Base-by-base conservation (phyloP, 2,329 filamentous ascomycete genomes). In the Colletotrichum spinosum region DNA sequence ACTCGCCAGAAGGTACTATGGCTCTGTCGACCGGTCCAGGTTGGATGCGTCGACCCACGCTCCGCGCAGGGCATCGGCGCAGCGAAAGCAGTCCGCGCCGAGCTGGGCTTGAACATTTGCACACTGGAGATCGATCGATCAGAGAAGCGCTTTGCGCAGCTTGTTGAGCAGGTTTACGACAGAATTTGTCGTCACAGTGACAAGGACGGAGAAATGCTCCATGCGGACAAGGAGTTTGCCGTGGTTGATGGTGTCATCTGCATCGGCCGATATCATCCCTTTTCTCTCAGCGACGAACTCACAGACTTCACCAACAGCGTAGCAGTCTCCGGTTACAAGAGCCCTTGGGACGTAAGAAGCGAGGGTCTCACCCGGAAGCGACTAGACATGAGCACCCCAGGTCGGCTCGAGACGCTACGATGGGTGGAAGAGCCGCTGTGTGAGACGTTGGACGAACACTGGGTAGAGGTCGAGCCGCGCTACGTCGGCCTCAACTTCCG, bases 241-340 rank as follows among this genome's bases (percentile, higher is more conserved):
- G 58, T 61, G 3, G 38, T 41, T 39, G 10, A 52, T 8, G 59
- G 59, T 2, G 12, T 33, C n/a, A 34, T 62, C 25, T 55, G 50
- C 51, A 61, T 45, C 33, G 58, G 58, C 15, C 51, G 58, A 25
- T 73, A 72, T 45, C 71, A 74, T 15, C 70, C 72, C 1, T 71
- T 74, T 54, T 70, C 72, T 4, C 54, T 75, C 1, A 37, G 60
- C 1, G 64, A 73, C 7, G 71, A 72, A 49, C 25, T 74, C 6
- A 34, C 70, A 35, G 45, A 58, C 11, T 10, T 49, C 10, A 34
- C 15, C 10, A 49, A 49, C 33, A 11, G 10, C 10, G 39, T n/a
- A 1, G 12, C 37, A 25, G 50, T 15, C 3, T 34, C 50, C 9
- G 50, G 50, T 8, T 25, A 17, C 13, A 25, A 34, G 1, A 10